Conservation (phyloP, 1,284 basidiomycete species). For the Cutaneotrichosporon sp. region DNA sequence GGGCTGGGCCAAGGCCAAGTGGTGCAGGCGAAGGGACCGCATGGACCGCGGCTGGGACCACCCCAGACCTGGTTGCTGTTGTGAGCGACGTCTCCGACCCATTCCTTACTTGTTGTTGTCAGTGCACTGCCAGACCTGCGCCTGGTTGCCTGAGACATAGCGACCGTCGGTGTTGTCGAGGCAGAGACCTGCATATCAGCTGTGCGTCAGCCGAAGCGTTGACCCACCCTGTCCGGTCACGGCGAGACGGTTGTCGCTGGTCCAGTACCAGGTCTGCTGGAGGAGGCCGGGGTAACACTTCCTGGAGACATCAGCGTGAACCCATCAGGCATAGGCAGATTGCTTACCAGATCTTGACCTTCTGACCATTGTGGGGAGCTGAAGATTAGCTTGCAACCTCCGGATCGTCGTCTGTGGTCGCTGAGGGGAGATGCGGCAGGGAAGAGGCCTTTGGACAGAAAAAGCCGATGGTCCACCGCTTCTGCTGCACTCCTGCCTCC, state of each 20-base stretch:
- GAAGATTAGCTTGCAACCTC: too few relatives aligned
- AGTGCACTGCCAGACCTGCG: constrained; percentile 16
- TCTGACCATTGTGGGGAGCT: constrained; percentile 6
- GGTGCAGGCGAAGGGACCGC: not conserved
- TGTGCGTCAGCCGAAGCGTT: too few relatives aligned
- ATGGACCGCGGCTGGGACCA: not conserved
- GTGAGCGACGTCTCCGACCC: constrained; percentile 12
- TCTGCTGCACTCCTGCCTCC: too few relatives aligned
- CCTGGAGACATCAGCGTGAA: not conserved
- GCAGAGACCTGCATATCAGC: not conserved
- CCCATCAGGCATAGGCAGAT: not conserved
- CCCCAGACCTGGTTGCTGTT: constrained; percentile 18
- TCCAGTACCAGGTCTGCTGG: constrained; percentile 15
- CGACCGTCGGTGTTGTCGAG: not conserved
- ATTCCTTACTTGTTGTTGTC: constrained; percentile 15
- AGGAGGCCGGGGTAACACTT: constrained; percentile 14
- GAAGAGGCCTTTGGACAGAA: too few relatives aligned
- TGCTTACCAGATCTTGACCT: constrained; percentile 12
- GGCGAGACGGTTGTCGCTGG: constrained; percentile 9
- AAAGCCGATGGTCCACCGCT: too few relatives aligned
- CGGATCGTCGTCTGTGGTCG: constrained; percentile 4
- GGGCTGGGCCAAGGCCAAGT: not conserved
- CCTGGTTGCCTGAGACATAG: not conserved
- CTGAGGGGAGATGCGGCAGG: not conserved
- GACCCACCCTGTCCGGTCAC: not conserved